Conservation (phyloP, 306 rosid species). For the Senna tora region DNA sequence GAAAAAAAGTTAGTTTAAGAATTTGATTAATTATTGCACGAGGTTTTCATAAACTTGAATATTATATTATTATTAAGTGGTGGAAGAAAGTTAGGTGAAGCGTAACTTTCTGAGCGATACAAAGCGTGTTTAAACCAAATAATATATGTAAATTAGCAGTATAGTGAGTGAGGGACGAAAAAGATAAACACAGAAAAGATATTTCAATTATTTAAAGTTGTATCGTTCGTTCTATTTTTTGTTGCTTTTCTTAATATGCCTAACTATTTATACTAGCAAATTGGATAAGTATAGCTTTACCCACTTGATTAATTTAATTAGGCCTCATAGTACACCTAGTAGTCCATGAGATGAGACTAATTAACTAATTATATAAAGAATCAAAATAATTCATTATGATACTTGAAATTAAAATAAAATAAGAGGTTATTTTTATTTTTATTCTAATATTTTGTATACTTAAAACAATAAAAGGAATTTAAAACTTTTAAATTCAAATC, state of each 20-base stretch:
- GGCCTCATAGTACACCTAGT: not conserved
- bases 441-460: too few relatives aligned
- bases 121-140: not conserved
- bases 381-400: too few relatives aligned
- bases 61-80: not conserved
- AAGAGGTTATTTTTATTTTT: too few relatives aligned
- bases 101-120: not conserved
- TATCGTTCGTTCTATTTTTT: not conserved
- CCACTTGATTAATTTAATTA: slow-evolving; percentile 4
- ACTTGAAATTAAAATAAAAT: too few relatives aligned
- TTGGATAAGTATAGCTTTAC: slow-evolving; percentile 6
- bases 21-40: not conserved
- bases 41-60: not conserved
- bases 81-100: slow-evolving; percentile 29
- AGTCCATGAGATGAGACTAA: too few relatives aligned
- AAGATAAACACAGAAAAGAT: too few relatives aligned
- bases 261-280: slow-evolving; percentile 29
- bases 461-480: too few relatives aligned
- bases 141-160: not conserved
- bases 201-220: not conserved
- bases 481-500: too few relatives aligned
- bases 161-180: too few relatives aligned
- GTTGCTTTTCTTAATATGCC: slow-evolving; percentile 12
- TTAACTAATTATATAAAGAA: too few relatives aligned
- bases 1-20: not conserved